Base-by-base conservation (phyloP, 108 stramenopile genomes). In the Cylindrotheca fusiformis region DNA sequence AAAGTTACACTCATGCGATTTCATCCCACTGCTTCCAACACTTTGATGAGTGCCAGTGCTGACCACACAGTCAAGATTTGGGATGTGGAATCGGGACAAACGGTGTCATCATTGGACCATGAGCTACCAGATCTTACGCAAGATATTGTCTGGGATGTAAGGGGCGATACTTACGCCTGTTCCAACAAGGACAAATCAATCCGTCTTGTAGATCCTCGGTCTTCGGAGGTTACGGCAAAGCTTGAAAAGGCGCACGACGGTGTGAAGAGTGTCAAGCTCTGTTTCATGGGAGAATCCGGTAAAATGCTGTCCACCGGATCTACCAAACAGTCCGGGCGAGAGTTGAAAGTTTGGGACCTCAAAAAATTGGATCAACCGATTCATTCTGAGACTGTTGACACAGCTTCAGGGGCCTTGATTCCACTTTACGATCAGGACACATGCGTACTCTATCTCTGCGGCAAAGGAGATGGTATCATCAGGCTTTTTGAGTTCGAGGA, bases 381-480 rank as follows among this genome's bases (percentile, higher is more conserved):
- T 36, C 69, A 71, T 55, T 69, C 61, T 46, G 86, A 95, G 57
- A 87, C 94, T 48, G 85, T 99, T 56, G 99, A 99, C 74, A 94
- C 91, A 58, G 96, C 97, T 5, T 89, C 97, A 0, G 99, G 99
- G 47, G 97, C 96, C 5, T 72, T 99, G 64, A 84, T 98, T 65
- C 99, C 99, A 5, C 90, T 98, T 73, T 99, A 80, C 60, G 99
- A 99, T 67, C 53, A 60, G 14, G 97, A 96, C 69, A 96, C 93
- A 18, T 69, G 68, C 61, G 83, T 99, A 4, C 80, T 99, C 23
- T 99, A 97, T 84, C 83, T 99, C 32, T 93, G 90, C 57, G 99
- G 97, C 50, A 99, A 99, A 85, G 99, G 99, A 23, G 97, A 99
- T 76, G 99, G 97, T 45, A 95, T 96, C 72, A 94, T 99, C 63